A percentile compares a stretch with the other conserved stretches of the same genome.
These are phyloP conservation scores for Fusarium devonianum DNA, from an alignment of 2,329 filamentous ascomycete species.

Conservation along the genomic window DNA sequence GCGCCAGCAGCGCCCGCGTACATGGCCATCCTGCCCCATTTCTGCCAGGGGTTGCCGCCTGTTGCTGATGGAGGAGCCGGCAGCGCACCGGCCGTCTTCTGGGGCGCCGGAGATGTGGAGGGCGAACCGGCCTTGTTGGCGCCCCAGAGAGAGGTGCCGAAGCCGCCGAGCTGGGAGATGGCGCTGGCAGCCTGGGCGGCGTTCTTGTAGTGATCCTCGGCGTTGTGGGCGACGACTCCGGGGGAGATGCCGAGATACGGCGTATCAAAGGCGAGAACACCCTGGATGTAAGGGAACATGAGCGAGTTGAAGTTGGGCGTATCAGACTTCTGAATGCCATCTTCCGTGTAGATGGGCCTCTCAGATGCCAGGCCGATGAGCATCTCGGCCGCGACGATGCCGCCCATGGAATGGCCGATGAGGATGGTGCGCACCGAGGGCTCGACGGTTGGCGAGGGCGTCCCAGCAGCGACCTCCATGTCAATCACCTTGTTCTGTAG, in stretches of 20 bases:
- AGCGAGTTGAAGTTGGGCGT: slow-evolving; percentile 61
- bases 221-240: slow-evolving; percentile 83
- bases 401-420: slow-evolving; percentile 88
- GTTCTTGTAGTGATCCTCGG: slow-evolving; percentile 81
- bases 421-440: slow-evolving; percentile 84
- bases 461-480: slow-evolving; percentile 82
- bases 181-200: slow-evolving; percentile 74
- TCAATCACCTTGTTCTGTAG: slow-evolving; percentile 93
- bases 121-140: slow-evolving; percentile 42
- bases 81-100: slow-evolving; percentile 36
- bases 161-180: slow-evolving; percentile 68
- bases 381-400: slow-evolving; percentile 92
- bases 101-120: slow-evolving; percentile 25
- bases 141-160: slow-evolving; percentile 74
- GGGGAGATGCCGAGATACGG: slow-evolving; percentile 86
- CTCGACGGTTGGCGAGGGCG: slow-evolving; percentile 83
- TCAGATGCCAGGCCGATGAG: slow-evolving; percentile 73
- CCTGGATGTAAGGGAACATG: slow-evolving; percentile 94
- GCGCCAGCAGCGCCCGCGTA: slow-evolving; percentile 85
- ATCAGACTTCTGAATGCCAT: slow-evolving; percentile 49
- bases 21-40: slow-evolving; percentile 86
- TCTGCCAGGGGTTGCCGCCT: slow-evolving; percentile 66
- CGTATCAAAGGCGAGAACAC: slow-evolving; percentile 91
- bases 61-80: slow-evolving; percentile 43
- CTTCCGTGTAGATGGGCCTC: slow-evolving; percentile 58